Conservation (phyloP, 2,329 filamentous ascomycete species). For the Ascochyta lentis region DNA sequence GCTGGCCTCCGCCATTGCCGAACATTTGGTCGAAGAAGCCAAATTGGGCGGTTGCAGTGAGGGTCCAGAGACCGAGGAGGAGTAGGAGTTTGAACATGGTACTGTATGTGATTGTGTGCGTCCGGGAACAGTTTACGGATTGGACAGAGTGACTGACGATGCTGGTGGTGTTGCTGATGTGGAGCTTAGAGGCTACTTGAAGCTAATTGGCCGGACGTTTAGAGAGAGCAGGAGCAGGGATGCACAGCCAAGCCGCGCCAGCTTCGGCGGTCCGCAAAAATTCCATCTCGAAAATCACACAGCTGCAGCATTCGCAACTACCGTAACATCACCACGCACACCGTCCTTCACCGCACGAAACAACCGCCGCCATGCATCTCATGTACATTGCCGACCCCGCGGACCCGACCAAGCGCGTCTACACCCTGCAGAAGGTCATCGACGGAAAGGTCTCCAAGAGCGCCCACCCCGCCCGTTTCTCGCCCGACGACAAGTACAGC, state of each 20-base stretch:
- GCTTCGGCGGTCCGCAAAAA: constrained; percentile 36
- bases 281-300: constrained; percentile 23
- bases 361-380: constrained; percentile 64
- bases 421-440: constrained; percentile 91
- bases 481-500: constrained; percentile 98
- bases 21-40: constrained; percentile 99
- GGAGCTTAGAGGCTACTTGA: constrained; percentile 10
- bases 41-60: constrained; percentile 79
- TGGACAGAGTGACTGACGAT: constrained; percentile 1
- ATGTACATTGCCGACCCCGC: constrained; percentile 85
- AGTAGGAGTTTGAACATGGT: constrained; percentile 34
- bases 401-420: constrained; percentile 77
- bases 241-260: background rate
- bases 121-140: background rate
- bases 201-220: constrained; percentile 1
- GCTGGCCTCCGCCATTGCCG: constrained; percentile 65
- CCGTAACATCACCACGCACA: background rate
- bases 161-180: constrained; percentile 25
- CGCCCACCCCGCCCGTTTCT: constrained; percentile 94
- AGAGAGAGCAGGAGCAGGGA: background rate
- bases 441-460: constrained; percentile 90
- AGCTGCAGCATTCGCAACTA: constrained; percentile 7
- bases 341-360: background rate
- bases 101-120: background rate
- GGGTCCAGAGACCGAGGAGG: constrained; percentile 59